phyloP scores from a whole-genome alignment of 2,329 filamentous ascomycete genomes.

The Aspergillus sp. region DNA sequence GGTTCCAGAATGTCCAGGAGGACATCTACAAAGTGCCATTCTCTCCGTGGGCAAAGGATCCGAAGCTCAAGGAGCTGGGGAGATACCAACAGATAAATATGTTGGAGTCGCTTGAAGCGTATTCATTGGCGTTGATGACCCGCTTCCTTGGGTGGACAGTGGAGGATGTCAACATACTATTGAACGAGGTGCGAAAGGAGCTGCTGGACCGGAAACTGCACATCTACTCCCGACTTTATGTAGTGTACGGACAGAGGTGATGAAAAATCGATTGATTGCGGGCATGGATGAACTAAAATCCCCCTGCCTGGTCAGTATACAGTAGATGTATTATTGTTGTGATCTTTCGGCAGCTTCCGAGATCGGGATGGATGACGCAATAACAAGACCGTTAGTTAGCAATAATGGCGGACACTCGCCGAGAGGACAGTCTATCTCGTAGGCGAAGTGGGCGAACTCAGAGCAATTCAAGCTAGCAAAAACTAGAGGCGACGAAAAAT shows the following conservation, averaged over 20 bases:
- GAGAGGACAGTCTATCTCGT: neutral
- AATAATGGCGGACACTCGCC: neutral
- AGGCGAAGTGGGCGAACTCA: neutral
- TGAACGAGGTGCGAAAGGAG: constrained; percentile 40
- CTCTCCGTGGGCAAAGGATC: constrained; percentile 51
- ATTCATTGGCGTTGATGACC: constrained; percentile 32
- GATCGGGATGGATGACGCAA: neutral
- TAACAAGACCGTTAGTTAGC: neutral
- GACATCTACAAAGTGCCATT: constrained; percentile 51
- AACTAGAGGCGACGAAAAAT: neutral
- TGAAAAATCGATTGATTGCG: neutral
- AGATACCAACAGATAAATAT: constrained; percentile 29
- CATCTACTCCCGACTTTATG: constrained; percentile 34
- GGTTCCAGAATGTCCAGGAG: constrained; percentile 55
- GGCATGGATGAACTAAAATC: too few relatives aligned
- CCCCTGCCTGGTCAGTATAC: too few relatives aligned
- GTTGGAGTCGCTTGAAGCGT: constrained; percentile 31
- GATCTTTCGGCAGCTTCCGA: neutral
- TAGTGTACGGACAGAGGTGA: constrained; percentile 31
- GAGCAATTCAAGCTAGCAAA: neutral
- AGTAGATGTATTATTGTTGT: neutral
- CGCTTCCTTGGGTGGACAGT: constrained; percentile 37
- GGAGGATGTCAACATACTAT: constrained; percentile 39
- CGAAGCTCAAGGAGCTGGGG: constrained; percentile 45
- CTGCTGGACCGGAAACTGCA: constrained; percentile 38